Evolutionary conservation across 129 eudicot genomes (phyloP).

Genomic region (Chrysanthemum lavandulifolium): DNA sequence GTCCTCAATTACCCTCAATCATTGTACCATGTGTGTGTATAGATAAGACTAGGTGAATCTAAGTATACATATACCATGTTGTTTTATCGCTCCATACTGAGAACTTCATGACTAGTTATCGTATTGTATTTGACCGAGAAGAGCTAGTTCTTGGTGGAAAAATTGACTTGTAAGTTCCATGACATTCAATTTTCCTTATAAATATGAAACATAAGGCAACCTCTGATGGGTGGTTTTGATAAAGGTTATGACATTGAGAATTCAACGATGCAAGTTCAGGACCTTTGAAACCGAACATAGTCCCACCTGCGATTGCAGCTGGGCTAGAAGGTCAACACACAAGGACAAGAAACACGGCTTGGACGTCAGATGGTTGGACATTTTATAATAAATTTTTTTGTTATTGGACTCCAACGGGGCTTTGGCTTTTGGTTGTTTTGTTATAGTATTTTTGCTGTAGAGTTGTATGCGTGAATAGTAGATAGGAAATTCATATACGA

Average conservation of each 20-base stretch:
- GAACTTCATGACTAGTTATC: conserved; percentile 95
- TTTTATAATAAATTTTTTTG: conserved; percentile 15
- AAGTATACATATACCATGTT: neutral
- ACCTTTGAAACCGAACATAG: conserved; percentile 42
- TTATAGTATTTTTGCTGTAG: conserved; percentile 26
- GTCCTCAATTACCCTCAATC: conserved; percentile 31
- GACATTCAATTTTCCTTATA: conserved; percentile 8
- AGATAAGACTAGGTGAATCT: neutral
- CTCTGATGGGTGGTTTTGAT: conserved; percentile 5
- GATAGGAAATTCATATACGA: neutral
- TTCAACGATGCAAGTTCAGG: conserved; percentile 22
- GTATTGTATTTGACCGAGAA: conserved; percentile 86
- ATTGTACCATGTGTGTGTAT: conserved; percentile 1
- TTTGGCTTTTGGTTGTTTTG: conserved; percentile 31
- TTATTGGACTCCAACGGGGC: conserved; percentile 21
- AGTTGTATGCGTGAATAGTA: neutral
- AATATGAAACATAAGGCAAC: neutral
- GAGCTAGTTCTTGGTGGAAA: conserved; percentile 89
- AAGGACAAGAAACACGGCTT: conserved; percentile 23
- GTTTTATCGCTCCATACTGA: conserved; percentile 40
- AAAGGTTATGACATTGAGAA: conserved; percentile 72
- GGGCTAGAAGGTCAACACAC: conserved; percentile 39
- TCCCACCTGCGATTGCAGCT: conserved; percentile 73
- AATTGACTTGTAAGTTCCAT: conserved; percentile 64
- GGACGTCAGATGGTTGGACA: conserved; percentile 33